Evolutionary conservation across 768 basidiomycete genomes (phyloP).

Genomic region (Boletellus ananiceps): DNA sequence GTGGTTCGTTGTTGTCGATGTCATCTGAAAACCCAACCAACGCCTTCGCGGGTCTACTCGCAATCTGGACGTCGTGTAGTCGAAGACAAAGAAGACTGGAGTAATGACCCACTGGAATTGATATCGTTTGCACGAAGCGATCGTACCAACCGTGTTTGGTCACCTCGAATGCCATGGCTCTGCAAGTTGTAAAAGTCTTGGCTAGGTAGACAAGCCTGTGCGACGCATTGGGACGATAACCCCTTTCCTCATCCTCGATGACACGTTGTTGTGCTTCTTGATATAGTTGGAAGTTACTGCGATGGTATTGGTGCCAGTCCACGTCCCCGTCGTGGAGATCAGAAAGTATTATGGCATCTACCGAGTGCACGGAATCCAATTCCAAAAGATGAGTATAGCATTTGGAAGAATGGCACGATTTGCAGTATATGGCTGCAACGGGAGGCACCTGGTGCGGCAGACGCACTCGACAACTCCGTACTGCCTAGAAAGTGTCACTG

Average conservation of each 20-base stretch:
- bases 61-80: slow-evolving; percentile 16
- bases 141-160: slow-evolving; percentile 66
- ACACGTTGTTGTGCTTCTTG: slow-evolving; percentile 6
- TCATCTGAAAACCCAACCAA: slow-evolving; percentile 12
- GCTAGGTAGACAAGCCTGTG: slow-evolving; percentile 45
- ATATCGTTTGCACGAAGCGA: slow-evolving; percentile 18
- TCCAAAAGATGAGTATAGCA: slow-evolving; percentile 38
- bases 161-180: slow-evolving; percentile 38
- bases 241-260: slow-evolving; percentile 34
- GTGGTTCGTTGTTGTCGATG: slow-evolving; percentile 1
- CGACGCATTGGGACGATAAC: slow-evolving; percentile 30
- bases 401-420: slow-evolving; percentile 31
- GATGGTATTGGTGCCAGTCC: slow-evolving; percentile 37
- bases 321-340: slow-evolving; percentile 14
- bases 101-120: slow-evolving; percentile 22
- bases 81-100: not conserved
- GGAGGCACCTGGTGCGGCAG: slow-evolving; percentile 15
- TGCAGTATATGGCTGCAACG: slow-evolving; percentile 31
- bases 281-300: slow-evolving; percentile 15
- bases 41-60: slow-evolving; percentile 9
- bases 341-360: slow-evolving; percentile 31
- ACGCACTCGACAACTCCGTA: slow-evolving; percentile 21
- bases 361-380: slow-evolving; percentile 32
- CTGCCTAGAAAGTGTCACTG: slow-evolving; percentile 4
- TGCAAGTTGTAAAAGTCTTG: slow-evolving; percentile 43